phyloP scores from a whole-genome alignment of 768 basidiomycete genomes.

The Naganishia friedmannii region DNA sequence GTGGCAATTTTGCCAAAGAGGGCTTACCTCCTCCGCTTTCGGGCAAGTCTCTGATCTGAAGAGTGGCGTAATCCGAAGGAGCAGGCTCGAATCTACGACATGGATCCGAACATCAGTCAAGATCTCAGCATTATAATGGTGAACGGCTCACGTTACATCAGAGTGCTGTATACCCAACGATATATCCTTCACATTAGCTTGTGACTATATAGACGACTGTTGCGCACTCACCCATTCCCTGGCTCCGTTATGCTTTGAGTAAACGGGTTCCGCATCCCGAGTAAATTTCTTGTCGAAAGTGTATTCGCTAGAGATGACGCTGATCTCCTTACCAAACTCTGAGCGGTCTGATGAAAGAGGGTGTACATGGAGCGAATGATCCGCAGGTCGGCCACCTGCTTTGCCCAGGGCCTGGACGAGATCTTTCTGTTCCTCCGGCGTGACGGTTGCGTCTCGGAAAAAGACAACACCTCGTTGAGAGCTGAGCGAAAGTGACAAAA shows the following conservation, averaged over 20 bases:
- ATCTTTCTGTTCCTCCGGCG: slow-evolving; percentile 40
- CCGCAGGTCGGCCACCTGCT: slow-evolving; percentile 44
- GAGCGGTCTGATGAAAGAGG: slow-evolving; percentile 46
- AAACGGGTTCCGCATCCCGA: slow-evolving; percentile 36
- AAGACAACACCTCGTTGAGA: slow-evolving; percentile 51
- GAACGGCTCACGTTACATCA: slow-evolving; percentile 41
- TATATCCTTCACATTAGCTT: neutral
- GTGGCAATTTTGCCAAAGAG: neutral
- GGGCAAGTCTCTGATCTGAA: slow-evolving; percentile 50
- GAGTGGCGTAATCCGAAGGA: slow-evolving; percentile 47
- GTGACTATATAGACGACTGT: slow-evolving; percentile 31
- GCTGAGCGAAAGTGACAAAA: neutral
- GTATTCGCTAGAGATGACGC: slow-evolving; percentile 44
- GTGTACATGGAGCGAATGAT: slow-evolving; percentile 46
- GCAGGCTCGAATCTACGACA: slow-evolving; percentile 40
- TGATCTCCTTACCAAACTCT: slow-evolving; percentile 36
- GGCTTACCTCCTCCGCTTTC: slow-evolving; percentile 38
- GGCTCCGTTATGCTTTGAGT: slow-evolving; percentile 34
- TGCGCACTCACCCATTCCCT: slow-evolving; percentile 27
- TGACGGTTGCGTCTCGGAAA: slow-evolving; percentile 50
- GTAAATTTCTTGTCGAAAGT: slow-evolving; percentile 36
- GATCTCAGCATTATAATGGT: neutral
- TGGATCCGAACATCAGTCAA: neutral
- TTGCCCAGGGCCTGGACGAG: slow-evolving; percentile 43
- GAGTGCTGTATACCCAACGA: neutral